Conservation (phyloP, 2,329 filamentous ascomycete species). For the Basipetospora chlamydospora region DNA sequence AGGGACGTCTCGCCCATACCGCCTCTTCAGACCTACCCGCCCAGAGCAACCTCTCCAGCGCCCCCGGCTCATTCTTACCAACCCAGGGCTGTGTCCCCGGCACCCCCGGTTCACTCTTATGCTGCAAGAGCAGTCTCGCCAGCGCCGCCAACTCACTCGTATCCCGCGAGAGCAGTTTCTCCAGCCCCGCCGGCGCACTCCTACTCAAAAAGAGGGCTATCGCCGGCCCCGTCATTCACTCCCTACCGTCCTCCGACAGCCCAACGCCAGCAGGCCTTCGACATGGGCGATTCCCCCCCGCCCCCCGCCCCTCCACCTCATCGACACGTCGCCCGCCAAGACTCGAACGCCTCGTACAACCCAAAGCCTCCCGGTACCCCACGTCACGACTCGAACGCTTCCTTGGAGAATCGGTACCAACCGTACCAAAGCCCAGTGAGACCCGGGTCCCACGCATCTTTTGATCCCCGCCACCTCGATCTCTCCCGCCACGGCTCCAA, state of each 20-base stretch:
- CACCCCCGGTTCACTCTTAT: constrained; percentile 17
- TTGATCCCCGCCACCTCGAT: constrained; percentile 14
- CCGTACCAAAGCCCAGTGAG: constrained; percentile 11
- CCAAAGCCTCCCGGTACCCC: constrained; percentile 3
- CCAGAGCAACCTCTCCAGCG: constrained; percentile 16
- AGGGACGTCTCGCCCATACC: constrained; percentile 13
- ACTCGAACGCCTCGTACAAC: constrained; percentile 17
- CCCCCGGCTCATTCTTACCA: constrained; percentile 15
- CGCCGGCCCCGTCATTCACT: constrained; percentile 9
- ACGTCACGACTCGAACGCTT: constrained; percentile 9
- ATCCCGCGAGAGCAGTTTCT: constrained; percentile 21
- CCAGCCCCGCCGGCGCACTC: constrained; percentile 21
- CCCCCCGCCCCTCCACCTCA: constrained; percentile 77
- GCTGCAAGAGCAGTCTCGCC: constrained; percentile 23
- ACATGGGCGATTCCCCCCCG: constrained; percentile 46
- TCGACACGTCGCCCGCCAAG: constrained; percentile 40
- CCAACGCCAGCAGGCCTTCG: constrained; percentile 8
- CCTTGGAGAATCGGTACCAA: constrained; percentile 7
- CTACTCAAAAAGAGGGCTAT: constrained; percentile 12
- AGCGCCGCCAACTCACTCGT: constrained; percentile 17
- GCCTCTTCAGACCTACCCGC: constrained; percentile 10
- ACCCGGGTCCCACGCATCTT: constrained; percentile 23
- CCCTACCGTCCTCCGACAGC: constrained; percentile 7
- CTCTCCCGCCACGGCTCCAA: constrained; percentile 20
- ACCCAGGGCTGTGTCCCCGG: constrained; percentile 16